Percentiles rank a stretch among this genome's conserved stretches.
These are phyloP conservation scores for Flaveria trinervia DNA, from an alignment of 129 eudicot genomes.

Conservation along the genomic window DNA sequence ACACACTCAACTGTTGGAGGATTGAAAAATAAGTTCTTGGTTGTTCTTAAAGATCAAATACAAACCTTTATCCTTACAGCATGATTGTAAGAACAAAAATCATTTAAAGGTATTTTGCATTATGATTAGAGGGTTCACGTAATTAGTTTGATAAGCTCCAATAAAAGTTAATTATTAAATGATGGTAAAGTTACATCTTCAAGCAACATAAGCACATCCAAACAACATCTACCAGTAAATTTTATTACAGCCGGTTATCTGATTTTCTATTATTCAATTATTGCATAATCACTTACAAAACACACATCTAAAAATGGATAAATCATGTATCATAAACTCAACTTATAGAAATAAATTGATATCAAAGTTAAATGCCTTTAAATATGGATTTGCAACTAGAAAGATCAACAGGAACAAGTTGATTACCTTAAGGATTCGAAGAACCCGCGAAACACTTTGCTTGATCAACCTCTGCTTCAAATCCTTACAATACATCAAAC, in stretches of 20 bases:
- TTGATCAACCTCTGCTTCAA: slow-evolving; percentile 85
- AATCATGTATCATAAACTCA: slow-evolving; percentile 1
- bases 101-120: neutral
- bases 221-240: neutral
- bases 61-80: neutral
- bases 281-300: neutral
- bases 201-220: slow-evolving; percentile 9
- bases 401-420: slow-evolving; percentile 24
- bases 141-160: slow-evolving; percentile 10
- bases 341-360: neutral
- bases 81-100: neutral
- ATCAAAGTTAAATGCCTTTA: neutral
- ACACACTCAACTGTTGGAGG: too few relatives aligned
- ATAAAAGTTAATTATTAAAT: neutral
- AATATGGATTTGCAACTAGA: slow-evolving; percentile 11
- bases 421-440: slow-evolving; percentile 88
- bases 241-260: neutral
- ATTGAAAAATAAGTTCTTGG: neutral
- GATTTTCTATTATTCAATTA: slow-evolving; percentile 9
- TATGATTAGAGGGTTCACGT: neutral
- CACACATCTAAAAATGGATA: slow-evolving; percentile 11
- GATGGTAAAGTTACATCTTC: slow-evolving; percentile 4
- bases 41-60: slow-evolving; percentile 4
- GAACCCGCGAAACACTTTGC: slow-evolving; percentile 84
- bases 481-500: slow-evolving; percentile 91